phyloP scores from a whole-genome alignment of 1,284 basidiomycete species.

The Ganoderma sinense region DNA sequence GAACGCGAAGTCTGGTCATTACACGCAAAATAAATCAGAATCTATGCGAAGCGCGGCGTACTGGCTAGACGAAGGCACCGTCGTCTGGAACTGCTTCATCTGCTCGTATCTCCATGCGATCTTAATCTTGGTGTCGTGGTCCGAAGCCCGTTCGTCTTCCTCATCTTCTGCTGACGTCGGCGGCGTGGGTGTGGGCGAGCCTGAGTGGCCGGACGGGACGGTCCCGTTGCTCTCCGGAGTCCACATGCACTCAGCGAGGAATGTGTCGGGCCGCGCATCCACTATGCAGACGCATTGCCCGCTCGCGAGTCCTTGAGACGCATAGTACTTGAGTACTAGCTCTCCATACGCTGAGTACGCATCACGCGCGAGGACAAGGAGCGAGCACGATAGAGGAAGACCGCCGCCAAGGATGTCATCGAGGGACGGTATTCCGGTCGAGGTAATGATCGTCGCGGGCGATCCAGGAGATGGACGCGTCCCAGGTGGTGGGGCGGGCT shows the following conservation, averaged over 20 bases:
- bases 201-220: constrained; percentile 9
- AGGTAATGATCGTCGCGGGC: constrained; percentile 70
- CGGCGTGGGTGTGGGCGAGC: constrained; percentile 4
- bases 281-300: constrained; percentile 77
- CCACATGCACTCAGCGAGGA: constrained; percentile 86
- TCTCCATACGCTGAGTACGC: constrained; percentile 86
- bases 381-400: constrained; percentile 82
- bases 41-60: constrained; percentile 52
- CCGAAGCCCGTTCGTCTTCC: constrained; percentile 44
- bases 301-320: constrained; percentile 84
- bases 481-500: constrained; percentile 54
- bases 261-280: constrained; percentile 60
- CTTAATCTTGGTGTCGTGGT: constrained; percentile 67
- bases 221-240: constrained; percentile 44
- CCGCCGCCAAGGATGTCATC: constrained; percentile 96
- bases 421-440: constrained; percentile 92
- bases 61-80: constrained; percentile 59
- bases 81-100: constrained; percentile 93
- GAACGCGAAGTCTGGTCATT: constrained; percentile 24
- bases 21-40: constrained; percentile 19
- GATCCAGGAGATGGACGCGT: constrained; percentile 73
- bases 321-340: constrained; percentile 88
- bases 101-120: constrained; percentile 97
- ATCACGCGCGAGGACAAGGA: constrained; percentile 84
- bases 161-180: constrained; percentile 40